Percentiles rank a stretch among this genome's conserved stretches.
These are phyloP conservation scores for Talaromyces islandicus DNA, from an alignment of 2,329 filamentous ascomycete species.

Conservation along the genomic window DNA sequence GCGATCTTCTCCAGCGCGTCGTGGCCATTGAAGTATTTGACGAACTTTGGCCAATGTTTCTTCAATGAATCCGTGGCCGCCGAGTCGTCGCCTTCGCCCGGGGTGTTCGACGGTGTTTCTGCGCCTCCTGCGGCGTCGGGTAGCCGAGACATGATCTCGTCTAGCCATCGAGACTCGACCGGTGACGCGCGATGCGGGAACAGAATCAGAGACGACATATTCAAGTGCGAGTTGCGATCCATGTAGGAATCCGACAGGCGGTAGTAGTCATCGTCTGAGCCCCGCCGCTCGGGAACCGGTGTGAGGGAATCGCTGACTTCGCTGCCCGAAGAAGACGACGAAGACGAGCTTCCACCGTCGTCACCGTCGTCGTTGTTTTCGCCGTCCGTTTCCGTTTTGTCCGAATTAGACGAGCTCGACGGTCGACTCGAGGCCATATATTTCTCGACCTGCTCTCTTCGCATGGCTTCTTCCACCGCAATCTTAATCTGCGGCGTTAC, in stretches of 20 bases:
- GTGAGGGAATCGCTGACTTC: slow-evolving; percentile 33
- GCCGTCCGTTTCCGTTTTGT: slow-evolving; percentile 7
- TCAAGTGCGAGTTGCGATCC: slow-evolving; percentile 26
- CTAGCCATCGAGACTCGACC: slow-evolving; percentile 66
- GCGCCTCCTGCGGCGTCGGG: slow-evolving; percentile 16
- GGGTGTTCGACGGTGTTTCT: background rate
- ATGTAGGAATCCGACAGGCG: slow-evolving; percentile 28
- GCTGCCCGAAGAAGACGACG: slow-evolving; percentile 33
- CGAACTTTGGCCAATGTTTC: slow-evolving; percentile 65
- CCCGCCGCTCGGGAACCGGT: slow-evolving; percentile 26
- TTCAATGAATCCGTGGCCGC: slow-evolving; percentile 38
- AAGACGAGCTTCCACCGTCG: slow-evolving; percentile 29
- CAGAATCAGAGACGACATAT: slow-evolving; percentile 62
- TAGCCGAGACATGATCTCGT: slow-evolving; percentile 38
- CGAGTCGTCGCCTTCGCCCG: slow-evolving; percentile 17
- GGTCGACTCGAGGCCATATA: slow-evolving; percentile 25
- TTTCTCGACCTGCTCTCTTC: slow-evolving; percentile 55
- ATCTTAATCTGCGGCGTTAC: slow-evolving; percentile 77
- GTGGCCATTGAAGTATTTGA: slow-evolving; percentile 82
- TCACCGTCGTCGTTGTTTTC: slow-evolving; percentile 20
- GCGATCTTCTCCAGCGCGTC: slow-evolving; percentile 81
- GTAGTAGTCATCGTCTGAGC: slow-evolving; percentile 21
- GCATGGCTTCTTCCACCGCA: slow-evolving; percentile 67
- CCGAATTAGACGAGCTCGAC: slow-evolving; percentile 18
- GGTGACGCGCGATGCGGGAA: slow-evolving; percentile 74